These are phyloP conservation scores for Juncus inflexus DNA, from an alignment of 176 grass and related monocot species.

Conservation along the genomic window DNA sequence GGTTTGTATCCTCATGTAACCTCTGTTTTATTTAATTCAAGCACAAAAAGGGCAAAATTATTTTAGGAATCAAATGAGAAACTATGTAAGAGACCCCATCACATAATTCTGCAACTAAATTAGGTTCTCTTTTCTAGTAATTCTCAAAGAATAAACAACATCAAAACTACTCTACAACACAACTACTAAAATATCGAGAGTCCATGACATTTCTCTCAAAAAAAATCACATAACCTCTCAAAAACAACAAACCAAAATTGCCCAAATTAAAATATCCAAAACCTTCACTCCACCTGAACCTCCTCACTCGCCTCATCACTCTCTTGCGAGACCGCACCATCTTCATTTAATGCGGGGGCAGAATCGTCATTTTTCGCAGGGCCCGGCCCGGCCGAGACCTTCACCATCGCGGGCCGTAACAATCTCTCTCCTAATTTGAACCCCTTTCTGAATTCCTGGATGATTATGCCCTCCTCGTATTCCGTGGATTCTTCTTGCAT, in stretches of 20 bases:
- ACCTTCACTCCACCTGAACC: slow-evolving; percentile 30
- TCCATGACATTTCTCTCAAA: neutral
- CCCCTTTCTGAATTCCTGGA: slow-evolving; percentile 92
- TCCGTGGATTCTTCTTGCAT: slow-evolving; percentile 81
- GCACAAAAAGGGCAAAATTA: too few species aligned
- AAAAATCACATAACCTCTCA: slow-evolving; percentile 5
- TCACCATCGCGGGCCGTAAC: slow-evolving; percentile 80
- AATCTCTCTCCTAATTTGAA: slow-evolving; percentile 88
- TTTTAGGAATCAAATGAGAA: too few species aligned
- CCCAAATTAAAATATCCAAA: neutral
- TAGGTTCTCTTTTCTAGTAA: too few species aligned
- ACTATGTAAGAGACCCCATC: too few species aligned
- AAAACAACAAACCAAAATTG: slow-evolving; percentile 17
- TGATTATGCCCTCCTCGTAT: slow-evolving; percentile 70
- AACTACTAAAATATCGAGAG: neutral
- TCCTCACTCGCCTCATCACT: slow-evolving; percentile 28
- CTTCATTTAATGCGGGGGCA: slow-evolving; percentile 33
- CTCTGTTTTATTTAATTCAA: too few species aligned
- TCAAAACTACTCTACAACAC: too few species aligned
- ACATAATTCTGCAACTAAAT: too few species aligned
- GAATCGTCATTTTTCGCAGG: slow-evolving; percentile 43
- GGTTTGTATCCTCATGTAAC: too few species aligned
- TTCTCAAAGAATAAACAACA: too few species aligned
- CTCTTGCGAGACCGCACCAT: slow-evolving; percentile 37
- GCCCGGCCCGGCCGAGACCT: slow-evolving; percentile 82